Conservation (phyloP, 768 basidiomycete genomes). For the Dacryopinax primogenitus region DNA sequence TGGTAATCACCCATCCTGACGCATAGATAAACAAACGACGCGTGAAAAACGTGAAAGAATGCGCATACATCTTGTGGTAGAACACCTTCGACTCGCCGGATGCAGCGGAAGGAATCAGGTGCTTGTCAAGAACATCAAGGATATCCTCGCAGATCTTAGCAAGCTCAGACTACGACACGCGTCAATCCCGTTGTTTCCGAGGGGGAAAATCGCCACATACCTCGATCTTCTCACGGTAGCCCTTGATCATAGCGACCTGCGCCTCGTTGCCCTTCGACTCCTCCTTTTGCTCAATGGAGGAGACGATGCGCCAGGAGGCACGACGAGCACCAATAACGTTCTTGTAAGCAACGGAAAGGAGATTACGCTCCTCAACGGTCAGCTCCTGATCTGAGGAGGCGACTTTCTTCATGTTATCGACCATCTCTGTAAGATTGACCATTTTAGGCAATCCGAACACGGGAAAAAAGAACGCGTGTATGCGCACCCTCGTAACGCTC, state of each 20-base stretch:
- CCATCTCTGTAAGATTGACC: conserved; percentile 54
- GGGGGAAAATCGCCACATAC: conserved; percentile 15
- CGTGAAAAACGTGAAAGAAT: conserved; percentile 2
- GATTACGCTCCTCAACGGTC: conserved; percentile 95
- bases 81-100: conserved; percentile 97
- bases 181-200: background rate
- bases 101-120: conserved; percentile 92
- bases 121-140: conserved; percentile 91
- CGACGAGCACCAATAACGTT: conserved; percentile 98
- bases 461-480: background rate
- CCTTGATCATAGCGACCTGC: conserved; percentile 94
- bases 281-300: conserved; percentile 98
- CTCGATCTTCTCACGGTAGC: conserved; percentile 96
- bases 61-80: conserved; percentile 93
- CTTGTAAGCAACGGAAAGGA: conserved; percentile 97
- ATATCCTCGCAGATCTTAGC: conserved; percentile 99
- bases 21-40: conserved; percentile 12
- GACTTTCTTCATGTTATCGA: conserved; percentile 98
- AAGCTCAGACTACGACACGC: conserved; percentile 43
- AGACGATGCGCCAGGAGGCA: conserved; percentile 95
- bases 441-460: background rate
- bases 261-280: conserved; percentile 95
- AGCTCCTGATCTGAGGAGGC: conserved; percentile 96
- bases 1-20: conserved; percentile 97
- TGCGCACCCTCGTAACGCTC: conserved; percentile 90